These are phyloP conservation scores for Phytophthora fragariae DNA, from an alignment of 352 stramenopile species.

Conservation along the genomic window DNA sequence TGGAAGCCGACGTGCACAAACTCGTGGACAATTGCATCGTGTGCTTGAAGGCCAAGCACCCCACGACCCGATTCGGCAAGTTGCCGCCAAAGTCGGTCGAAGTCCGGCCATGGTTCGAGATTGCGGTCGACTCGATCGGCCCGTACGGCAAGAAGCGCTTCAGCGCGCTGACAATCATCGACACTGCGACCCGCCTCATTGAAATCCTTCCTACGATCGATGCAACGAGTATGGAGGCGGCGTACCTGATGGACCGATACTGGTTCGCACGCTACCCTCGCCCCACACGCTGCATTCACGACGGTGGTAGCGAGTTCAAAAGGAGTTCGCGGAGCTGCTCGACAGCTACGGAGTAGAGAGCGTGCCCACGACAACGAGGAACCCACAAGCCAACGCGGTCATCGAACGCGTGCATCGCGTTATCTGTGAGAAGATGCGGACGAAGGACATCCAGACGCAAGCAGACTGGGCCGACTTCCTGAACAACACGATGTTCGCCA, in stretches of 20 bases:
- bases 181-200: conserved; percentile 8
- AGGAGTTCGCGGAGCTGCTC: neutral
- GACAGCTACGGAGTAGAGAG: conserved; percentile 6
- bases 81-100: no score
- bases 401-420: conserved; percentile 14
- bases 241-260: neutral
- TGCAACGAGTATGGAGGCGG: neutral
- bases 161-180: conserved; percentile 6
- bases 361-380: neutral
- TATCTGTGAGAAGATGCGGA: conserved; percentile 12
- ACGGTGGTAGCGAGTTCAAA: conserved; percentile 7
- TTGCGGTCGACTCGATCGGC: conserved; percentile 1
- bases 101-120: conserved; percentile 5
- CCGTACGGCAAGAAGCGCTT: conserved; percentile 1
- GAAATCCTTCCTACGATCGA: neutral
- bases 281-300: neutral
- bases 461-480: conserved; percentile 14
- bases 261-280: conserved; percentile 6
- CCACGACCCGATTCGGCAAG: no score
- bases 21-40: no score
- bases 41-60: no score
- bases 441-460: neutral
- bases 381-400: conserved; percentile 11
- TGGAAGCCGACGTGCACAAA: no score
- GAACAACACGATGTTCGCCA: conserved; percentile 6